Base-by-base conservation (phyloP, 805 yeast species). In the Hanseniaspora singularis region DNA sequence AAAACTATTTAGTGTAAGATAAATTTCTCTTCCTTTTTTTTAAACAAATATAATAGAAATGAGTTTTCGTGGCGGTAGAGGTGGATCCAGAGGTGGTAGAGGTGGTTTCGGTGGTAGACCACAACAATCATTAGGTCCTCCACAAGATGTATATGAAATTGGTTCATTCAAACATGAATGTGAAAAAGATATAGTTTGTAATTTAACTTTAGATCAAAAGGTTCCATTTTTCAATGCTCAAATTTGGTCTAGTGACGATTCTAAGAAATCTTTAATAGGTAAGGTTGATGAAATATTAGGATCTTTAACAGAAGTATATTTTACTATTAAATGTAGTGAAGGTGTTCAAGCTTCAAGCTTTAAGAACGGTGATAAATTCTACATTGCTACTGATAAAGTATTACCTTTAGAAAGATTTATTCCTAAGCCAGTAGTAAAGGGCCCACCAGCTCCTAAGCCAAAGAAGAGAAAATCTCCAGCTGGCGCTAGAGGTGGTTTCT, bases 211-310 rank as follows among this genome's bases (percentile, higher is more conserved):
- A 59, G 92, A 92, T 64, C 78, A 86, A 49, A 89, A 89, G 71
- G 73, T 92, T 56, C 98, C 99, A 59, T 92, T 89, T 66, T 92
- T 92, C 76, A 92, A 92, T 68, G 99, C 99, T 23, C 98, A 98
- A 63, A 88, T 92, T 58, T 92, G 81, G 65, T 74, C 92, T 56
- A 97, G 92, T 64, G 89, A 92, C 73, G 48, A 44, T 38, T 34
- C 40, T 16, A 30, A 36, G 20, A 92, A 92, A 67, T 81, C 95
- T 22, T 92, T 82, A 62, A 79, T 92, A 40, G 99, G 99, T 58
- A 92, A 92, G 66, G 95, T 92, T 50, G 99, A 92, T 64, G 99
- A 92, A 72, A 92, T 92, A 53, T 74, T 92, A 55, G 99, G 99
- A 43, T 97, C 98, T 40, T 69, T 92, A 63, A 92, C 92, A 63